Conservation (phyloP, 441 rosid genomes). For the Melastoma candidum region DNA sequence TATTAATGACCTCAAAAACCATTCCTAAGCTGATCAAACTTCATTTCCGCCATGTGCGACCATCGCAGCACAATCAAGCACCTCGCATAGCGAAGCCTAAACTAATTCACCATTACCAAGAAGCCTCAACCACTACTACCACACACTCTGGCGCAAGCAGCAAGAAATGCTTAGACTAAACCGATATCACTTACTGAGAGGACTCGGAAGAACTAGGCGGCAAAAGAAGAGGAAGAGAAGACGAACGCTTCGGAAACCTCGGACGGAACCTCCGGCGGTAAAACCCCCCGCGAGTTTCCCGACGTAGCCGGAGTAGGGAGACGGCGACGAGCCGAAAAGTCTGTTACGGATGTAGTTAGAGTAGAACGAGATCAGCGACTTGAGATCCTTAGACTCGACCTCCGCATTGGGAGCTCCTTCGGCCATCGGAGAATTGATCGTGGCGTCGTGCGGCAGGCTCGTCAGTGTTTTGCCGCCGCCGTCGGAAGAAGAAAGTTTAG, state of each 20-base stretch:
- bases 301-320: slow-evolving; percentile 27
- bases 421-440: no score
- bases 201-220: slow-evolving; percentile 40
- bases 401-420: slow-evolving; percentile 6
- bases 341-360: slow-evolving; percentile 47
- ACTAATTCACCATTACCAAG: background rate
- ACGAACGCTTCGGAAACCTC: slow-evolving; percentile 26
- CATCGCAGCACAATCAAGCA: no score
- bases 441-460: no score
- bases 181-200: slow-evolving; percentile 34
- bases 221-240: slow-evolving; percentile 55
- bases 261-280: slow-evolving; percentile 29
- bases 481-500: no score
- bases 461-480: no score
- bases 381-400: slow-evolving; percentile 17
- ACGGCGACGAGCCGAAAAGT: slow-evolving; percentile 30
- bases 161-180: background rate
- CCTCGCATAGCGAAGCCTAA: background rate
- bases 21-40: no score
- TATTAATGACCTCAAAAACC: no score
- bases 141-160: background rate
- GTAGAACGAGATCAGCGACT: slow-evolving; percentile 40
- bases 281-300: slow-evolving; percentile 40
- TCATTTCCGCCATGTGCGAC: no score
- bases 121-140: background rate